Evolutionary conservation across 768 basidiomycete species (phyloP).

Genomic region (Trametes maxima): DNA sequence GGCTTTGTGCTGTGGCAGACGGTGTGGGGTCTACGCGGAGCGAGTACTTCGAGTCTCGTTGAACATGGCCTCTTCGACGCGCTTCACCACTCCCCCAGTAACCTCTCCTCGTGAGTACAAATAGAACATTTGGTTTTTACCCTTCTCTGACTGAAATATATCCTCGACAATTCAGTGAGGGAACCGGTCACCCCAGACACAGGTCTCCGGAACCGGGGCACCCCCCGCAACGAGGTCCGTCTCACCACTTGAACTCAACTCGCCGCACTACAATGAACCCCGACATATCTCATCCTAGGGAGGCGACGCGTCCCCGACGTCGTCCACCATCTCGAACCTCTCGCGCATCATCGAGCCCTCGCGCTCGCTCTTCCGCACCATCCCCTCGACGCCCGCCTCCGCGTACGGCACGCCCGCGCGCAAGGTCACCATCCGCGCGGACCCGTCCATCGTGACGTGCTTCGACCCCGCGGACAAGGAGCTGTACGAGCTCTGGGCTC

Average conservation of each 20-base stretch:
- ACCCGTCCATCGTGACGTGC: conserved; percentile 67
- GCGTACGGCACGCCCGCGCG: conserved; percentile 31
- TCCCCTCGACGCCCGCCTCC: conserved; percentile 16
- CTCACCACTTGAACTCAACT: neutral
- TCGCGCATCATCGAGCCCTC: conserved; percentile 18
- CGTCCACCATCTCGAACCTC: conserved; percentile 23
- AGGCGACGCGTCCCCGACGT: conserved; percentile 26
- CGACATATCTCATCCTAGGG: neutral
- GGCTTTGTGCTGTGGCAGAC: neutral
- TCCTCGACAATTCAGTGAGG: conserved; percentile 1
- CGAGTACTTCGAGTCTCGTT: too few species aligned
- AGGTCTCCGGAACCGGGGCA: conserved; percentile 21
- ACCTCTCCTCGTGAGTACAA: neutral
- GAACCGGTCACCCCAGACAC: conserved; percentile 22
- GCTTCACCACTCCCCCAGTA: conserved; percentile 7
- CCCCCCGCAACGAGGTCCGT: conserved; percentile 13
- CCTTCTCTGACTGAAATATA: neutral
- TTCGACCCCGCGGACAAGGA: conserved; percentile 79
- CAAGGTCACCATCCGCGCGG: conserved; percentile 56
- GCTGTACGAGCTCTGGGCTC: conserved; percentile 78
- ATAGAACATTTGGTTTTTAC: too few species aligned
- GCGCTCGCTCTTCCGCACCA: conserved; percentile 16
- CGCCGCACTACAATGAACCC: neutral
- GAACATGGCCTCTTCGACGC: conserved; percentile 18
- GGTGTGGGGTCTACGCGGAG: too few species aligned